Evolutionary conservation across 139 green algal species (phyloP).

Genomic region (Protoeuglena noctilucae): DNA sequence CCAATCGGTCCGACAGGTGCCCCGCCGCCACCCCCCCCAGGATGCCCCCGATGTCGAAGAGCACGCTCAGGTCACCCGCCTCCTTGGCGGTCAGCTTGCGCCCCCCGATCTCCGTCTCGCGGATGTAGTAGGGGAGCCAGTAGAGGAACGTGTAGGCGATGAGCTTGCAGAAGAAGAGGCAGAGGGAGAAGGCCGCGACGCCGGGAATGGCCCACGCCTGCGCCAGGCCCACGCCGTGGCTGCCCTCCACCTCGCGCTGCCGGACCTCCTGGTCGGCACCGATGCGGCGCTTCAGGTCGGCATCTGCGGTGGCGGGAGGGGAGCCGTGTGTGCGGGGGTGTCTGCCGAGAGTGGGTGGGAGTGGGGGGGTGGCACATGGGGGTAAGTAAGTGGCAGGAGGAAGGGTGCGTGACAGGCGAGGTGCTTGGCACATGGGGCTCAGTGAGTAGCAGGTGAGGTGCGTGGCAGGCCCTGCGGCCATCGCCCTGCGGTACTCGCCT

Average conservation of each 20-base stretch:
- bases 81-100: conserved; percentile 37
- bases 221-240: conserved; percentile 40
- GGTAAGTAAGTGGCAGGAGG: too few relatives aligned
- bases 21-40: conserved; percentile 70
- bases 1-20: conserved; percentile 59
- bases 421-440: too few relatives aligned
- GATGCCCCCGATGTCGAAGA: conserved; percentile 90
- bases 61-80: conserved; percentile 61
- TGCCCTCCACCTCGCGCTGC: background rate
- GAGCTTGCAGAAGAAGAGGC: conserved; percentile 93
- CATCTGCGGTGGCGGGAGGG: too few relatives aligned
- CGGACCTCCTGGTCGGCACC: conserved; percentile 8
- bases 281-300: too few relatives aligned
- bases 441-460: too few relatives aligned
- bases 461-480: too few relatives aligned
- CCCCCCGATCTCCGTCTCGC: conserved; percentile 47
- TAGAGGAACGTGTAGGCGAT: conserved; percentile 97
- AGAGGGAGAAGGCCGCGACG: conserved; percentile 70
- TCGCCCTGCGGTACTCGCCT: background rate
- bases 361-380: too few relatives aligned
- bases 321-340: too few relatives aligned
- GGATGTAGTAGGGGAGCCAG: conserved; percentile 95
- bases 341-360: too few relatives aligned
- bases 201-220: conserved; percentile 78
- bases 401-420: too few relatives aligned